Conservation (phyloP, 2,329 filamentous ascomycete species). For the Huntiella moniliformis region DNA sequence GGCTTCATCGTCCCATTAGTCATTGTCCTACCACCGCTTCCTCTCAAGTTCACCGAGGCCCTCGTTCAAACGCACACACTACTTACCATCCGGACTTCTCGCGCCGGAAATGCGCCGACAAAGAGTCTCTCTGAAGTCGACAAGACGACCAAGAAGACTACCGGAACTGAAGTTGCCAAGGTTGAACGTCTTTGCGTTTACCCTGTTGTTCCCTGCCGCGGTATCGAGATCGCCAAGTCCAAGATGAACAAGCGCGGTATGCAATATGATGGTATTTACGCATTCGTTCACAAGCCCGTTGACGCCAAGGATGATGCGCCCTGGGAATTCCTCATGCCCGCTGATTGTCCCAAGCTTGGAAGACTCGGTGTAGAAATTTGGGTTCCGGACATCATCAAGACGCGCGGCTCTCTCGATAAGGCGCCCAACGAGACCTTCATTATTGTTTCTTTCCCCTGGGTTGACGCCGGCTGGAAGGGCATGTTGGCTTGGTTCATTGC, state of each 20-base stretch:
- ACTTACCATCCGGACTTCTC: constrained; percentile 16
- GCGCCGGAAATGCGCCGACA: constrained; percentile 8
- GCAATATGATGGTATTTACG: constrained; percentile 65
- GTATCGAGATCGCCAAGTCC: constrained; percentile 50
- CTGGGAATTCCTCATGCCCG: constrained; percentile 5
- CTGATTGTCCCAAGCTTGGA: constrained; percentile 29
- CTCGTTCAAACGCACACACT: constrained; percentile 34
- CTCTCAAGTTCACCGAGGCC: constrained; percentile 32
- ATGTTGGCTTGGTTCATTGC: constrained; percentile 30
- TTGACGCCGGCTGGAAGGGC: constrained; percentile 22
- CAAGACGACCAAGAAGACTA: not conserved
- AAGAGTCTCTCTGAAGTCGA: not conserved
- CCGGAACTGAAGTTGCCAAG: constrained; percentile 28
- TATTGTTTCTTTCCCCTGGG: constrained; percentile 48
- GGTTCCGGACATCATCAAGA: constrained; percentile 44
- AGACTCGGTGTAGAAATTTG: constrained; percentile 50
- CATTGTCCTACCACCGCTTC: constrained; percentile 34
- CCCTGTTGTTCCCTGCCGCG: constrained; percentile 65
- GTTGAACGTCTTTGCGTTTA: constrained; percentile 45
- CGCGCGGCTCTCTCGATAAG: constrained; percentile 26
- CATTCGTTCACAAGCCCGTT: constrained; percentile 46
- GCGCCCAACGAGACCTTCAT: constrained; percentile 33
- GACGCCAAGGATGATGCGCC: constrained; percentile 20
- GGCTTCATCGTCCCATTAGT: constrained; percentile 36
- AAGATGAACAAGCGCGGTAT: constrained; percentile 51